Percentiles rank a stretch among this genome's conserved stretches.
phyloP scores from a whole-genome alignment of 2,329 filamentous ascomycete genomes.

The Botrytis aclada region DNA sequence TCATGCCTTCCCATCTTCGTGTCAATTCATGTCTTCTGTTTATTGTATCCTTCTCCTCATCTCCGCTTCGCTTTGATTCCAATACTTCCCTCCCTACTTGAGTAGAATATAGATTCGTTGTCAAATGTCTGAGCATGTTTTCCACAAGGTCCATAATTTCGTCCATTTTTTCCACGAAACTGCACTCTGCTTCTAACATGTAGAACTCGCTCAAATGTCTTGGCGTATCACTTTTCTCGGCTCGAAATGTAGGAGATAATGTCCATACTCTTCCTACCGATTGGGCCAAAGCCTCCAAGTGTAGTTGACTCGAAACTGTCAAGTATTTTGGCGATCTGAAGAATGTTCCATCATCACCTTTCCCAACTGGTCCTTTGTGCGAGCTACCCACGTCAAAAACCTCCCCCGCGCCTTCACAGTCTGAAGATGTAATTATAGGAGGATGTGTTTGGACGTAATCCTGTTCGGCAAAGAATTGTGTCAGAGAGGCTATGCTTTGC shows the following conservation, averaged over 20 bases:
- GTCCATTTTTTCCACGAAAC: constrained; percentile 68
- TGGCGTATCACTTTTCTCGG: constrained; percentile 88
- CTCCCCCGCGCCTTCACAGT: constrained; percentile 95
- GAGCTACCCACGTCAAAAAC: constrained; percentile 66
- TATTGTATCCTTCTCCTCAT: constrained; percentile 12
- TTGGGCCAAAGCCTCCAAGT: constrained; percentile 88
- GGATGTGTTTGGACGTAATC: constrained; percentile 83
- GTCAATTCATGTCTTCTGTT: constrained; percentile 47
- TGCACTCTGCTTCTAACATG: constrained; percentile 92
- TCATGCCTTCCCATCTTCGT: constrained; percentile 70
- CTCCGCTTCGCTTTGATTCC: constrained; percentile 17
- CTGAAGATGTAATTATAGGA: constrained; percentile 91
- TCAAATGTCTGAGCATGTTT: constrained; percentile 63
- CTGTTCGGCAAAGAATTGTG: constrained; percentile 68
- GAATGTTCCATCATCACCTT: constrained; percentile 55
- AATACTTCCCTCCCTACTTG: constrained; percentile 52
- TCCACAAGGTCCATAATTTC: constrained; percentile 79
- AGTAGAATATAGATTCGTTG: constrained; percentile 44
- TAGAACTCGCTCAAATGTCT: constrained; percentile 97
- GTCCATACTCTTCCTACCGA: constrained; percentile 91
- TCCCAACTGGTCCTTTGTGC: constrained; percentile 25
- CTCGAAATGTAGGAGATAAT: constrained; percentile 87
- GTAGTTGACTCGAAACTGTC: constrained; percentile 91
- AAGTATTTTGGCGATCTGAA: constrained; percentile 89
- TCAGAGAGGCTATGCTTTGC: constrained; percentile 69